Percentiles rank a stretch among this genome's conserved stretches.
Evolutionary conservation across 176 grass and related monocot species (phyloP).

Genomic region (Zea mays): Zm-B73-REFERENCE-NAM-5.0 NC_050096.1:111710501-111711000

Average conservation of each 20-base stretch:
- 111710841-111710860: neutral
- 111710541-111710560: slow-evolving; percentile 89
- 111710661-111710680: neutral
- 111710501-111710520: slow-evolving; percentile 10
- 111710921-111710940: no score
- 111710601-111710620: slow-evolving; percentile 65
- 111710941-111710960: no score
- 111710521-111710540: slow-evolving; percentile 80
- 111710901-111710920: no score
- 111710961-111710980: no score
- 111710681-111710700: slow-evolving; percentile 54
- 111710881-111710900: no score
- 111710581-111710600: slow-evolving; percentile 91
- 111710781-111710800: slow-evolving; percentile 17
- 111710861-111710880: no score
- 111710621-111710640: slow-evolving; percentile 18
- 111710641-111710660: slow-evolving; percentile 5
- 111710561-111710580: slow-evolving; percentile 67
- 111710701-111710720: slow-evolving; percentile 70
- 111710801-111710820: slow-evolving; percentile 7
- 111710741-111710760: slow-evolving; percentile 56
- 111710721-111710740: slow-evolving; percentile 72
- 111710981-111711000: no score
- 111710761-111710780: slow-evolving; percentile 35
- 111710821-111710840: slow-evolving; percentile 1